A percentile compares a stretch with the other conserved stretches of the same genome.
Evolutionary conservation across 2,329 filamentous ascomycete genomes (phyloP).

Genomic region (Epichloe bromicola): DNA sequence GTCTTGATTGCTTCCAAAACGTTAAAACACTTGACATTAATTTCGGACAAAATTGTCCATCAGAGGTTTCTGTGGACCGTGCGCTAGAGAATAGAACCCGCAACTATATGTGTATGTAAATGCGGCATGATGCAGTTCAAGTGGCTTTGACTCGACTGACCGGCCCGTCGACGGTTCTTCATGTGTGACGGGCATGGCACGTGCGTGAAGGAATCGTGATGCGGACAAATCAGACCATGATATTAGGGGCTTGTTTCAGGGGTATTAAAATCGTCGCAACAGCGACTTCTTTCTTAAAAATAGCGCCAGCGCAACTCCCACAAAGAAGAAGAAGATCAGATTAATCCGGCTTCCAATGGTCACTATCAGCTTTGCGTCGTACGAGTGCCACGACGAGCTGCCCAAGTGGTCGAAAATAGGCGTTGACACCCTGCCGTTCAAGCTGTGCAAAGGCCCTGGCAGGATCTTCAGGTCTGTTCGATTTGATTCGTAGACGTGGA

Average conservation of each 20-base stretch:
- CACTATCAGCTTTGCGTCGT: constrained; percentile 17
- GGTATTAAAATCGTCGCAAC: constrained; percentile 8
- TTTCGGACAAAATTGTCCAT: not conserved
- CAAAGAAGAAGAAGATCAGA: constrained; percentile 10
- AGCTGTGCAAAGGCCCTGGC: constrained; percentile 23
- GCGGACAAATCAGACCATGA: not conserved
- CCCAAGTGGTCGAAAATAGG: constrained; percentile 28
- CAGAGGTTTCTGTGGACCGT: not conserved
- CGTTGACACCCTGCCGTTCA: constrained; percentile 25
- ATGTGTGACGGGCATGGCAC: not conserved
- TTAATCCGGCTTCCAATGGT: constrained; percentile 8
- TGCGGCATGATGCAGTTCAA: not conserved
- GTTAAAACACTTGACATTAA: not conserved
- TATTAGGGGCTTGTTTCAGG: not conserved
- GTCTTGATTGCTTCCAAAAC: not conserved
- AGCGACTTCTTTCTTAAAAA: constrained; percentile 9
- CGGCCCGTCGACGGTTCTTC: not conserved
- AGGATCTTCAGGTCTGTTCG: constrained; percentile 23
- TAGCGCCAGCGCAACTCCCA: constrained; percentile 10
- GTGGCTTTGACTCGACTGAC: not conserved
- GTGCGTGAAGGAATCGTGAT: not conserved
- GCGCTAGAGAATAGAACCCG: constrained; percentile 2
- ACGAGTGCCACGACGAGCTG: constrained; percentile 29
- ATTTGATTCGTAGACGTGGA: constrained; percentile 23
- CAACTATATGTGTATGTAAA: not conserved